Evolutionary conservation across 306 rosid genomes (phyloP).

Genomic region (Nissolia schottii): DNA sequence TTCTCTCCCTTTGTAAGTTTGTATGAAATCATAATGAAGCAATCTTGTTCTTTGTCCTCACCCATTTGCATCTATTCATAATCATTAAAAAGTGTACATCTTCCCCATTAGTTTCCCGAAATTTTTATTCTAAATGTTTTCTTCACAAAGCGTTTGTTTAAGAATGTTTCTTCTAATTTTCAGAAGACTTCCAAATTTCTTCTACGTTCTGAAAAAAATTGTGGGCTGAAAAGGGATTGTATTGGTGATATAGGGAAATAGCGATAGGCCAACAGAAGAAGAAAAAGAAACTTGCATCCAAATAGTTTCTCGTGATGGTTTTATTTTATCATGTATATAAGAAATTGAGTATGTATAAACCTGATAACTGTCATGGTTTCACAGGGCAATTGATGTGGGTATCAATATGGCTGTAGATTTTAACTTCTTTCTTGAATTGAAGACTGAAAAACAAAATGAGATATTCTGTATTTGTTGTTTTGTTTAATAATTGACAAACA

Average conservation of each 20-base stretch:
- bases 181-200: background rate
- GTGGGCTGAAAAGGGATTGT: background rate
- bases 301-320: background rate
- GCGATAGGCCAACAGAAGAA: background rate
- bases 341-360: background rate
- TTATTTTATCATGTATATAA: background rate
- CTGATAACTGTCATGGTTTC: background rate
- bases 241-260: background rate
- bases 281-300: background rate
- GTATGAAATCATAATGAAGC: conserved; percentile 1
- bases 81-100: background rate
- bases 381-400: background rate
- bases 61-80: background rate
- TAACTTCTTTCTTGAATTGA: background rate
- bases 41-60: conserved; percentile 6
- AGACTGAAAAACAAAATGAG: background rate
- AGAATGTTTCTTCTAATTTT: conserved; percentile 13
- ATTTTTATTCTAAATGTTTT: background rate
- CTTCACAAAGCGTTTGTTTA: background rate
- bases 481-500: background rate
- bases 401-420: background rate
- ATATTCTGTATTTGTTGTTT: background rate
- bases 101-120: background rate
- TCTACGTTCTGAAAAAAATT: background rate
- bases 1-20: conserved; percentile 80